Evolutionary conservation across 2,329 filamentous ascomycete species (phyloP).

Genomic region (Onygenales sp.): DNA sequence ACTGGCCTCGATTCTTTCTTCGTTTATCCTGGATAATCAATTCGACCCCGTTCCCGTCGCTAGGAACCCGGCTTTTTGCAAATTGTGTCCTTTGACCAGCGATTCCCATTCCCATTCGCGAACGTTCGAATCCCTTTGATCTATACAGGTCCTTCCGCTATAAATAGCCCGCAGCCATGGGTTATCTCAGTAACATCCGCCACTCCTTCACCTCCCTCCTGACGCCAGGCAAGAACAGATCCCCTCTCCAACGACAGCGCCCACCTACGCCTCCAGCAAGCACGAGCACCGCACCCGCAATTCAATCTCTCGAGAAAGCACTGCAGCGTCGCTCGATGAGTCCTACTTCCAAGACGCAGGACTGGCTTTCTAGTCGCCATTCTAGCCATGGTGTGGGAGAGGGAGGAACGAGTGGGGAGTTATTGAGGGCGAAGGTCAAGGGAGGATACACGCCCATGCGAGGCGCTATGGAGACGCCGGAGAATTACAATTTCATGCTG

Average conservation of each 20-base stretch:
- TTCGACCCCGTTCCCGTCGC: too few species aligned
- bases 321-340: slow-evolving; percentile 1
- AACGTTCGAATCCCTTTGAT: not conserved
- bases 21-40: too few species aligned
- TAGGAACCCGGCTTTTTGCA: too few species aligned
- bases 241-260: not conserved
- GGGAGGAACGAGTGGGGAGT: too few species aligned
- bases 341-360: not conserved
- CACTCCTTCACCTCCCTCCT: slow-evolving; percentile 1
- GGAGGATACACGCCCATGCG: too few species aligned
- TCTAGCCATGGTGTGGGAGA: not conserved
- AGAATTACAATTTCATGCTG: not conserved
- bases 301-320: not conserved
- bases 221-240: not conserved
- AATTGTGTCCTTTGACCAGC: not conserved
- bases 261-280: not conserved
- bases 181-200: not conserved
- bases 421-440: not conserved
- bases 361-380: not conserved
- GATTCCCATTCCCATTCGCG: not conserved
- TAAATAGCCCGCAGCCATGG: slow-evolving; percentile 1
- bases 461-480: not conserved
- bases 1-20: too few species aligned
- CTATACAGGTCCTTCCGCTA: not conserved
- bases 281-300: not conserved